Percentiles rank a stretch among this genome's conserved stretches.
These are phyloP conservation scores for Echinochloa phyllopogon DNA, from an alignment of 176 grass and related monocot species.

Conservation along the genomic window DNA sequence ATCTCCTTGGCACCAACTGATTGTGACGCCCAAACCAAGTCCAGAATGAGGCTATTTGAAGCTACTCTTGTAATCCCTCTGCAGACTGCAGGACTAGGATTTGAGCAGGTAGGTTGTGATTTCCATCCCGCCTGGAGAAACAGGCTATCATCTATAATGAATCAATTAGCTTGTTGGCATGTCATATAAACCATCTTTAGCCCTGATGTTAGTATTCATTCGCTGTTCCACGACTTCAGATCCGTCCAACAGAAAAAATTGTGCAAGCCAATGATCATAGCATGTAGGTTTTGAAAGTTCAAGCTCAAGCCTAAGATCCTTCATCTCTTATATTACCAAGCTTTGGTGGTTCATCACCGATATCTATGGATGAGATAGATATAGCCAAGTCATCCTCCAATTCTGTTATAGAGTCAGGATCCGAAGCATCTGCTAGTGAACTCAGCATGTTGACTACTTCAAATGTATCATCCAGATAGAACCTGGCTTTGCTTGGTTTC, in stretches of 20 bases:
- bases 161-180: constrained; percentile 5
- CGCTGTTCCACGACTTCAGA: background rate
- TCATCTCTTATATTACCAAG: constrained; percentile 37
- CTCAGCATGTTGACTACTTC: constrained; percentile 82
- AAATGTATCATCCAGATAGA: constrained; percentile 84
- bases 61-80: constrained; percentile 17
- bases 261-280: constrained; percentile 6
- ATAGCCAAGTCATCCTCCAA: constrained; percentile 45
- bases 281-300: constrained; percentile 17
- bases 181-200: constrained; percentile 17
- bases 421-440: constrained; percentile 69
- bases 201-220: constrained; percentile 17
- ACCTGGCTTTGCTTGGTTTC: constrained; percentile 91
- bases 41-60: constrained; percentile 14
- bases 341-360: constrained; percentile 24
- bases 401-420: constrained; percentile 32
- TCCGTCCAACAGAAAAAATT: constrained; percentile 24
- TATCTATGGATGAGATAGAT: constrained; percentile 41
- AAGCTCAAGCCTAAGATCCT: constrained; percentile 40
- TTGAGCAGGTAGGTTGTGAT: background rate
- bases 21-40: constrained; percentile 19
- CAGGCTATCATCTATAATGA: constrained; percentile 41
- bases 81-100: background rate
- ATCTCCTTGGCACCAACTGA: constrained; percentile 33
- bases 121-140: constrained; percentile 21